Conservation (phyloP, 768 basidiomycete species). For the Sutorius australiensis region DNA sequence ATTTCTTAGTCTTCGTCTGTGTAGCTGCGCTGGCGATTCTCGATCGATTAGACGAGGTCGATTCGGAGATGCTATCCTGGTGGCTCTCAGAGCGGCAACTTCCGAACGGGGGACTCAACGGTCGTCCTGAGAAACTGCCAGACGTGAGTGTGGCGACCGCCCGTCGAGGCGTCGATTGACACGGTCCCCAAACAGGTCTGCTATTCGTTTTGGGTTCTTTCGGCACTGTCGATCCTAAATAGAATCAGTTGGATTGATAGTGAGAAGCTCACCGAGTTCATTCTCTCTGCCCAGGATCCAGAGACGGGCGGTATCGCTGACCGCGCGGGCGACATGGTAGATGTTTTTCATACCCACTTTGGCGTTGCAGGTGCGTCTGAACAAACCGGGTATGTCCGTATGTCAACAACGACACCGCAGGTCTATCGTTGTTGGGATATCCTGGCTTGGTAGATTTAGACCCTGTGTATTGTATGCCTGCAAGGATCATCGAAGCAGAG, state of each 20-base stretch:
- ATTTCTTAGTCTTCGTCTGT: conserved; percentile 76
- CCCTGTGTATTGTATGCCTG: conserved; percentile 97
- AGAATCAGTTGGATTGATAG: conserved; percentile 86
- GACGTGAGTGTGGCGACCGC: conserved; percentile 60
- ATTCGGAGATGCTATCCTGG: conserved; percentile 78
- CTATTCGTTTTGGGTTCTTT: conserved; percentile 55
- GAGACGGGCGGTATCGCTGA: conserved; percentile 87
- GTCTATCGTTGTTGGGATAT: conserved; percentile 85
- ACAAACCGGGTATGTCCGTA: not conserved
- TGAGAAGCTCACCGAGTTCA: conserved; percentile 73
- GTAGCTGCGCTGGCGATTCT: no score
- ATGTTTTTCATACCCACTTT: conserved; percentile 97
- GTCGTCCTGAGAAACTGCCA: conserved; percentile 93
- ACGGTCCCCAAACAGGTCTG: conserved; percentile 48
- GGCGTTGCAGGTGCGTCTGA: conserved; percentile 70
- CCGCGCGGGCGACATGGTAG: conserved; percentile 86
- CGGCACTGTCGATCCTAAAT: conserved; percentile 78
- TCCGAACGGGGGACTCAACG: conserved; percentile 88
- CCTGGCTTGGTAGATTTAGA: conserved; percentile 82
- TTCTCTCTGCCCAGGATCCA: conserved; percentile 84
- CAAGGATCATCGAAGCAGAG: conserved; percentile 58
- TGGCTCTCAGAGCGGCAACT: conserved; percentile 94
- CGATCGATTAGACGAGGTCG: conserved; percentile 60
- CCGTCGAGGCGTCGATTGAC: not conserved
- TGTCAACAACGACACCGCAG: conserved; percentile 23